Percentiles rank a stretch among this genome's conserved stretches.
Evolutionary conservation across 2,329 filamentous ascomycete genomes (phyloP).

Genomic region (Aurifilum marmelostoma): DNA sequence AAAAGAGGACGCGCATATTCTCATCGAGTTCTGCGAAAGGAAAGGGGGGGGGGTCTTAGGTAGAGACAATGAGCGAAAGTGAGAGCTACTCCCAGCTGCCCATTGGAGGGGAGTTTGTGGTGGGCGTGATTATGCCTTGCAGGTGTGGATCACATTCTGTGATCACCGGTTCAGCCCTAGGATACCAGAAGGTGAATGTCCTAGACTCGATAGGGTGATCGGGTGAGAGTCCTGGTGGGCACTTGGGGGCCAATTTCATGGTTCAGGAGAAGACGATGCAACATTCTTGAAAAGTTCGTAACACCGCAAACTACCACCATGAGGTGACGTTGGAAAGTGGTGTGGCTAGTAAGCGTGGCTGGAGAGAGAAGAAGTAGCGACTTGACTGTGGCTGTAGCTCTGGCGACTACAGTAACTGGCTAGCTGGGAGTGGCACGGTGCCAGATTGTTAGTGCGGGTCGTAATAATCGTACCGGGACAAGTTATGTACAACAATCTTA

Average conservation of each 20-base stretch:
- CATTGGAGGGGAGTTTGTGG: slow-evolving; percentile 16
- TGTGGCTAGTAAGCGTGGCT: slow-evolving; percentile 11
- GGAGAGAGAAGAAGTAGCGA: too few species aligned
- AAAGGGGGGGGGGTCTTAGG: too few species aligned
- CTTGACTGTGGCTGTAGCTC: neutral
- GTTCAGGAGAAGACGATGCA: neutral
- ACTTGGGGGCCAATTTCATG: slow-evolving; percentile 22
- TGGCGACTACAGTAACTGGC: neutral
- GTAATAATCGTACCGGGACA: neutral
- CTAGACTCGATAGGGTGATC: slow-evolving; percentile 17
- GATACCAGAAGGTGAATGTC: slow-evolving; percentile 20
- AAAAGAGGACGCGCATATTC: neutral
- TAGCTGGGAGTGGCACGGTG: neutral
- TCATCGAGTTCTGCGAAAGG: neutral
- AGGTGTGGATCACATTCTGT: slow-evolving; percentile 8
- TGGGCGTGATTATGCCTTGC: slow-evolving; percentile 16
- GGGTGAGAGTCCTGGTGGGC: neutral
- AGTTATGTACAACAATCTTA: too few species aligned
- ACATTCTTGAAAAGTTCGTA: neutral
- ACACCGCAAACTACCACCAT: neutral
- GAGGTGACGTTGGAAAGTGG: slow-evolving; percentile 6
- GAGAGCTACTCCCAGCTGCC: slow-evolving; percentile 15
- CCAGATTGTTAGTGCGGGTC: neutral
- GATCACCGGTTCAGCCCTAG: slow-evolving; percentile 28
- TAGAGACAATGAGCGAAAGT: too few species aligned